These are phyloP conservation scores for Aegilops sharonensis DNA, from an alignment of 176 grass and related monocot genomes.

Conservation along the genomic window DNA sequence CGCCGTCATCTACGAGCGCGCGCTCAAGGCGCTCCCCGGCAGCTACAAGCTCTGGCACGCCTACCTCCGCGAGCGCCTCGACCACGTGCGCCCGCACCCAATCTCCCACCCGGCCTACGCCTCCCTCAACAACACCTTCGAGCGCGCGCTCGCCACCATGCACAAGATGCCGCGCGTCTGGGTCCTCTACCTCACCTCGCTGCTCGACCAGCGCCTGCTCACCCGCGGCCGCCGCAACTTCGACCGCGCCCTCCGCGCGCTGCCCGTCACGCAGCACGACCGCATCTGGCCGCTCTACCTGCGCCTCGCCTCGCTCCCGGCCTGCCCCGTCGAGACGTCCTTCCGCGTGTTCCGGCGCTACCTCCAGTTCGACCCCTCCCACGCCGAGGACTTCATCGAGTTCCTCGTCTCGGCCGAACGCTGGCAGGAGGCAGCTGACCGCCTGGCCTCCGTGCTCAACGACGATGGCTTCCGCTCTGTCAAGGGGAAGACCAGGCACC, in stretches of 20 bases:
- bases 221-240: conserved; percentile 57
- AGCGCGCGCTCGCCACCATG: conserved; percentile 81
- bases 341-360: conserved; percentile 77
- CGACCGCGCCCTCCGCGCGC: conserved; percentile 68
- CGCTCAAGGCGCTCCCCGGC: conserved; percentile 70
- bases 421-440: conserved; percentile 77
- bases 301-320: conserved; percentile 55
- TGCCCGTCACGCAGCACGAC: conserved; percentile 86
- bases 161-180: conserved; percentile 92
- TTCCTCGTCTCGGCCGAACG: conserved; percentile 54
- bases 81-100: conserved; percentile 61
- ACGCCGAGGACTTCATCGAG: conserved; percentile 79
- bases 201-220: conserved; percentile 70
- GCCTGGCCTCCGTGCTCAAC: conserved; percentile 66
- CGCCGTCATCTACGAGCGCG: conserved; percentile 74
- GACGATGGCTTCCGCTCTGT: conserved; percentile 72
- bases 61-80: conserved; percentile 82
- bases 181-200: conserved; percentile 66
- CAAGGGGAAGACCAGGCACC: conserved; percentile 76
- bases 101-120: conserved; percentile 59
- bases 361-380: conserved; percentile 80
- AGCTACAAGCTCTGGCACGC: conserved; percentile 90
- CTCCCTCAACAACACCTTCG: conserved; percentile 88
- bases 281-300: conserved; percentile 81
- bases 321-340: conserved; percentile 77